Evolutionary conservation across 2,329 filamentous ascomycete species (phyloP).

Genomic region (Penicillium sp.): DNA sequence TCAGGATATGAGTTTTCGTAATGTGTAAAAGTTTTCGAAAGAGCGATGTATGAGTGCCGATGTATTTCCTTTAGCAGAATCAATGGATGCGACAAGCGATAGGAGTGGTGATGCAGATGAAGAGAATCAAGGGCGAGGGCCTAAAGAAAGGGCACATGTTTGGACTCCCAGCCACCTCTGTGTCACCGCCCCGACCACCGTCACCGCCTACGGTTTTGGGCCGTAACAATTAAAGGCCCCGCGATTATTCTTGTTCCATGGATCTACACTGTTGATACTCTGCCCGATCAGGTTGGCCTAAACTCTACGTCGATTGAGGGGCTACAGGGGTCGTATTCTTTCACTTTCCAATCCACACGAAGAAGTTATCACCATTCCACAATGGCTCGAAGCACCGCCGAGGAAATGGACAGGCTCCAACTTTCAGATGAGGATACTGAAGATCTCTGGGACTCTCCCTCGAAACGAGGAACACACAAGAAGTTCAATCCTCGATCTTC

Average conservation of each 20-base stretch:
- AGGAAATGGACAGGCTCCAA: conserved; percentile 53
- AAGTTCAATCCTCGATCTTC: conserved; percentile 28
- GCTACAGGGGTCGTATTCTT: not conserved
- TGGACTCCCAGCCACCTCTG: conserved; percentile 21
- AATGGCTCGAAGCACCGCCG: conserved; percentile 42
- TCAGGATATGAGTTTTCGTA: not conserved
- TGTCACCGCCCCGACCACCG: conserved; percentile 15
- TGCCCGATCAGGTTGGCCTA: conserved; percentile 10
- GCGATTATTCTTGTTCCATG: conserved; percentile 8
- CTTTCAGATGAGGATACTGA: conserved; percentile 58
- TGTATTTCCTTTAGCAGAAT: not conserved
- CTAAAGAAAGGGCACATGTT: conserved; percentile 19
- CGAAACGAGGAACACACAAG: conserved; percentile 37
- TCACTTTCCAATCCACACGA: not conserved
- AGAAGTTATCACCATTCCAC: not conserved
- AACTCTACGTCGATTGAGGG: not conserved
- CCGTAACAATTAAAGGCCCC: conserved; percentile 4
- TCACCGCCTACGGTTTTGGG: conserved; percentile 1
- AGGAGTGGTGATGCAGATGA: conserved; percentile 4
- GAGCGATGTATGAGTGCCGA: not conserved
- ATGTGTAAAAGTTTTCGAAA: not conserved
- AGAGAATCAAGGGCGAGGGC: conserved; percentile 17
- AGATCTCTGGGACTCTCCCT: conserved; percentile 60
- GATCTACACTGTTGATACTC: conserved; percentile 15
- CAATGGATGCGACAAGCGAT: conserved; percentile 5